phyloP scores from a whole-genome alignment of 495 filamentous ascomycete species.

The Cercophora scortea region DNA sequence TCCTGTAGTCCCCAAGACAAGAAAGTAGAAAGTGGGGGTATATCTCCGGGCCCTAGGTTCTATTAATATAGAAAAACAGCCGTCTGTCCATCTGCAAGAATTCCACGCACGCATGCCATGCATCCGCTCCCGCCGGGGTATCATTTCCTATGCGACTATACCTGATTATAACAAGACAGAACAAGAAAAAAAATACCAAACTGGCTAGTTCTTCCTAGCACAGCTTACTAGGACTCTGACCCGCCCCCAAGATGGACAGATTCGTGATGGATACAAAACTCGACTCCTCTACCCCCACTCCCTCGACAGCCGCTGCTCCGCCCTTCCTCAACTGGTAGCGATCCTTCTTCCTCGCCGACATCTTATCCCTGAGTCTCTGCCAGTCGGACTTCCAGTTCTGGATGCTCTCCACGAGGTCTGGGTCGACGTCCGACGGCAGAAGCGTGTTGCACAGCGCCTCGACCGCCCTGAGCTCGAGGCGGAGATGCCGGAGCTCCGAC shows the following conservation, averaged over 20 bases:
- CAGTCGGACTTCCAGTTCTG: constrained; percentile 40
- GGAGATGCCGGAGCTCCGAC: constrained; percentile 41
- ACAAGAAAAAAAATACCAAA: too few species aligned
- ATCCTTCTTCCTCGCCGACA: constrained; percentile 13
- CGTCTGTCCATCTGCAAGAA: too few species aligned
- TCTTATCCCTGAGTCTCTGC: constrained; percentile 21
- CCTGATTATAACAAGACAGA: too few species aligned
- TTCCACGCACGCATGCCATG: too few species aligned
- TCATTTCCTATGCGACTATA: too few species aligned
- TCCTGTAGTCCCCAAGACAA: too few species aligned
- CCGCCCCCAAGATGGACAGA: neutral
- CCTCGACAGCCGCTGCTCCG: too few species aligned
- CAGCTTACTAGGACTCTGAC: neutral
- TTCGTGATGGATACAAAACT: neutral
- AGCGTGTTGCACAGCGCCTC: constrained; percentile 39
- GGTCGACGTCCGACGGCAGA: constrained; percentile 26
- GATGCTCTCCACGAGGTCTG: constrained; percentile 36
- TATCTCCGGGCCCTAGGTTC: too few species aligned
- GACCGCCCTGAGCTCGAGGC: constrained; percentile 45
- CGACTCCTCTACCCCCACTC: neutral
- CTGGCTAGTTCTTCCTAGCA: too few species aligned
- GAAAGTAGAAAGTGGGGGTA: too few species aligned
- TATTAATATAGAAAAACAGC: too few species aligned
- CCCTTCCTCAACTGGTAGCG: neutral
- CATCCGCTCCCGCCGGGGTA: too few species aligned